Conservation (phyloP, 1,139 yeast genomes). For the Saccharomycopsis phalli region DNA sequence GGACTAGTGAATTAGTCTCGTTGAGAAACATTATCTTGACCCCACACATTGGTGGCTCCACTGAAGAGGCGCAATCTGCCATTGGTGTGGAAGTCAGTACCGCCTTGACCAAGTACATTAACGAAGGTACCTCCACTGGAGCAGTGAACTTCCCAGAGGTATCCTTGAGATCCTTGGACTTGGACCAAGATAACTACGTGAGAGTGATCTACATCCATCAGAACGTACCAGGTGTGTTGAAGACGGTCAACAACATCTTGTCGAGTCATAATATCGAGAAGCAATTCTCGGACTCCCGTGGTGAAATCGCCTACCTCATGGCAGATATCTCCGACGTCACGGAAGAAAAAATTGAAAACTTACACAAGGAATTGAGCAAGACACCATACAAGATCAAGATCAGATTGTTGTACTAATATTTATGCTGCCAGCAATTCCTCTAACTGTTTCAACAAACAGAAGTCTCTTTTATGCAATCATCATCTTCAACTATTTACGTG, state of each 20-base stretch:
- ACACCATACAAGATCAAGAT: slow-evolving; percentile 90
- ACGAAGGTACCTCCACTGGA: slow-evolving; percentile 93
- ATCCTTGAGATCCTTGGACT: slow-evolving; percentile 75
- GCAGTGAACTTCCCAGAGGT: slow-evolving; percentile 99
- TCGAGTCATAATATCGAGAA: slow-evolving; percentile 95
- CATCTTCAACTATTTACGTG: too few relatives aligned
- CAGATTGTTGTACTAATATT: slow-evolving; percentile 75
- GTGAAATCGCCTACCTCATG: slow-evolving; percentile 95
- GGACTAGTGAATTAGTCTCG: slow-evolving; percentile 77
- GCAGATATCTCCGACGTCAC: slow-evolving; percentile 92
- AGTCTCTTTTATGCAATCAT: too few relatives aligned
- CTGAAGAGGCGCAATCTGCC: slow-evolving; percentile 98
- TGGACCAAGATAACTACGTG: slow-evolving; percentile 81
- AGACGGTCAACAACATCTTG: slow-evolving; percentile 92
- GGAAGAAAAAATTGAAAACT: slow-evolving; percentile 68
- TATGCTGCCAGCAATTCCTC: too few relatives aligned
- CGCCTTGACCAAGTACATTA: slow-evolving; percentile 80
- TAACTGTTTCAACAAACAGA: too few relatives aligned
- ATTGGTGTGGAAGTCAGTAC: slow-evolving; percentile 93
- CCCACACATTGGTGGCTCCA: slow-evolving; percentile 98
- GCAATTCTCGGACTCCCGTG: slow-evolving; percentile 93
- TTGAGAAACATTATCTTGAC: slow-evolving; percentile 86
- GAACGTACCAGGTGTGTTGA: slow-evolving; percentile 98
- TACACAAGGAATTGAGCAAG: slow-evolving; percentile 79
- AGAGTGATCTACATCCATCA: slow-evolving; percentile 95